Evolutionary conservation across 768 basidiomycete species (phyloP).

Genomic region (Boletus sp.): DNA sequence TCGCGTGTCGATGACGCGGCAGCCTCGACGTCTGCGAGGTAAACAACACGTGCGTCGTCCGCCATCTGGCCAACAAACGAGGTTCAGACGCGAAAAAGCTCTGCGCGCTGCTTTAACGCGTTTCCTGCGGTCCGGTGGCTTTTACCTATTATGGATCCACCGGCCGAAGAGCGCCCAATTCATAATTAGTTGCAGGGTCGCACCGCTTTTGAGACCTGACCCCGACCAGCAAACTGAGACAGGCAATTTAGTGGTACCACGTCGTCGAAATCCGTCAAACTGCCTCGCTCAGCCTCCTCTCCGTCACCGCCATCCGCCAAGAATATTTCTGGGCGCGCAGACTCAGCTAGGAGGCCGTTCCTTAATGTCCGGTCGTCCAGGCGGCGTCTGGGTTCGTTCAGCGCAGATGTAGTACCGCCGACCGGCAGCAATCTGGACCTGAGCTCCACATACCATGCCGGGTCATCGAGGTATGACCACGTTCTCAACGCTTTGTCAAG

Average conservation of each 20-base stretch:
- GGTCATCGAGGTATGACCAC: slow-evolving; percentile 67
- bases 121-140: neutral
- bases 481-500: neutral
- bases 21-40: slow-evolving; percentile 45
- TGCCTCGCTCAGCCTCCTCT: slow-evolving; percentile 78
- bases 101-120: slow-evolving; percentile 11
- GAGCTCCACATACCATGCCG: slow-evolving; percentile 87
- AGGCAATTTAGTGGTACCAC: neutral
- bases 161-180: neutral
- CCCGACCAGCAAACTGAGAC: neutral
- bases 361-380: slow-evolving; percentile 27
- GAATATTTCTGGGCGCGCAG: slow-evolving; percentile 49
- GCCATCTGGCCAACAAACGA: slow-evolving; percentile 20
- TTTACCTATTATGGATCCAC: slow-evolving; percentile 14
- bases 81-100: slow-evolving; percentile 9
- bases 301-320: slow-evolving; percentile 67
- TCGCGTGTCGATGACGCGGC: slow-evolving; percentile 10
- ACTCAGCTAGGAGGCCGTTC: slow-evolving; percentile 39
- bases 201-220: slow-evolving; percentile 10
- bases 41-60: slow-evolving; percentile 32
- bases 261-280: slow-evolving; percentile 40
- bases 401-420: slow-evolving; percentile 18
- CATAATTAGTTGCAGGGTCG: neutral
- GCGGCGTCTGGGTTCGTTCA: slow-evolving; percentile 26
- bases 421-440: slow-evolving; percentile 49